phyloP scores from a whole-genome alignment of 139 green algal species.

The Asterochloris erici region DNA sequence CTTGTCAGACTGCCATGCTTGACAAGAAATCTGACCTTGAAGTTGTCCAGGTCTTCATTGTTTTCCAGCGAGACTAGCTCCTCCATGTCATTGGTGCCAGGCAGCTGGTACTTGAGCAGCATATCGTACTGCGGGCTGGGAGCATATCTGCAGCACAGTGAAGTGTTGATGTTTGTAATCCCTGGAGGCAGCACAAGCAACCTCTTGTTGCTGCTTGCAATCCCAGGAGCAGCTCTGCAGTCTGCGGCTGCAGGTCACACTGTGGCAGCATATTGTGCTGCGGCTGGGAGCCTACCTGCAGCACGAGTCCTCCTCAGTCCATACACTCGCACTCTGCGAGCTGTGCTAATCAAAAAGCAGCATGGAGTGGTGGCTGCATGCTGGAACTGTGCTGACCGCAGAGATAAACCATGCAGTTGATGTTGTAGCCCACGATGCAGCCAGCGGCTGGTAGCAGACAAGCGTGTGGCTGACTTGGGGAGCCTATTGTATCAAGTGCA shows the following conservation, averaged over 20 bases:
- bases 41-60: conserved; percentile 20
- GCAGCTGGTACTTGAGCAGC: conserved; percentile 19
- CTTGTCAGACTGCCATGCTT: no score
- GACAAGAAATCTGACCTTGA: conserved; percentile 2
- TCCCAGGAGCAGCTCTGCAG: neutral
- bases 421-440: neutral
- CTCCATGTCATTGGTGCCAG: conserved; percentile 4
- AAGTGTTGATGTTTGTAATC: neutral
- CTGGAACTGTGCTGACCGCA: neutral
- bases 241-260: no score
- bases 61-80: conserved; percentile 10
- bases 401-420: neutral
- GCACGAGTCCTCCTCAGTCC: no score
- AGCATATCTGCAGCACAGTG: neutral
- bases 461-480: no score
- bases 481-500: neutral
- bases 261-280: neutral
- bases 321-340: no score
- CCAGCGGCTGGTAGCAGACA: no score
- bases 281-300: neutral
- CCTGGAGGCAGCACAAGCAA: neutral
- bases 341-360: no score
- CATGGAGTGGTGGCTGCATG: no score
- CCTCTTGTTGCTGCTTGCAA: neutral
- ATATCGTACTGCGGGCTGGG: neutral